Percentiles rank a stretch among this genome's conserved stretches.
Evolutionary conservation across 2,329 filamentous ascomycete genomes (phyloP).

Genomic region (Zopfia rhizophila): DNA sequence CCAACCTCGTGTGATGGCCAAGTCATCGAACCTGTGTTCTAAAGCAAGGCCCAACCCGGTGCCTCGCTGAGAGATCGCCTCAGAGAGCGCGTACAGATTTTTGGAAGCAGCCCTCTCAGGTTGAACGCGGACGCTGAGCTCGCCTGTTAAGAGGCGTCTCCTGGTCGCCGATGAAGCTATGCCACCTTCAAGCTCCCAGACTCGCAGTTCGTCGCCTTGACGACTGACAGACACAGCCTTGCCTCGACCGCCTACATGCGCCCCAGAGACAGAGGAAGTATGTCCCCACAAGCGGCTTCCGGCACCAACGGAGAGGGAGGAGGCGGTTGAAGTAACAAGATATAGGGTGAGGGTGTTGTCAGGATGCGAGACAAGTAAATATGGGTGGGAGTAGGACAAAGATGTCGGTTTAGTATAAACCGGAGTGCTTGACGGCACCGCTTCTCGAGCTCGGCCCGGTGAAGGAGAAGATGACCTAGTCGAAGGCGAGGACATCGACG

Average conservation of each 20-base stretch:
- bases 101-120: conserved; percentile 44
- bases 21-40: conserved; percentile 49
- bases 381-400: conserved; percentile 75
- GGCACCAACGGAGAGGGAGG: conserved; percentile 73
- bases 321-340: conserved; percentile 77
- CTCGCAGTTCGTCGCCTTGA: conserved; percentile 73
- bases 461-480: conserved; percentile 39
- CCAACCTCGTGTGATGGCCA: conserved; percentile 67
- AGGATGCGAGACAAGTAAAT: conserved; percentile 82
- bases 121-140: conserved; percentile 65
- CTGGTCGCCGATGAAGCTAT: conserved; percentile 58
- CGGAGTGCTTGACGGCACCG: conserved; percentile 28
- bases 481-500: conserved; percentile 35
- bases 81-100: conserved; percentile 23
- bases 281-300: conserved; percentile 89
- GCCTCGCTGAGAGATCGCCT: conserved; percentile 38
- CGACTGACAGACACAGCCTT: conserved; percentile 91
- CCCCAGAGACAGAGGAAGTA: conserved; percentile 87
- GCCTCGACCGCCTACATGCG: conserved; percentile 83
- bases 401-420: conserved; percentile 57
- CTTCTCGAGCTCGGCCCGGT: conserved; percentile 39
- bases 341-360: conserved; percentile 90
- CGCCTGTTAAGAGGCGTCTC: conserved; percentile 54
- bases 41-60: conserved; percentile 48
- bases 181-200: conserved; percentile 89